A percentile compares a stretch with the other conserved stretches of the same genome.
Evolutionary conservation across 2,329 filamentous ascomycete species (phyloP).

Genomic region (Huntiella decipiens): DNA sequence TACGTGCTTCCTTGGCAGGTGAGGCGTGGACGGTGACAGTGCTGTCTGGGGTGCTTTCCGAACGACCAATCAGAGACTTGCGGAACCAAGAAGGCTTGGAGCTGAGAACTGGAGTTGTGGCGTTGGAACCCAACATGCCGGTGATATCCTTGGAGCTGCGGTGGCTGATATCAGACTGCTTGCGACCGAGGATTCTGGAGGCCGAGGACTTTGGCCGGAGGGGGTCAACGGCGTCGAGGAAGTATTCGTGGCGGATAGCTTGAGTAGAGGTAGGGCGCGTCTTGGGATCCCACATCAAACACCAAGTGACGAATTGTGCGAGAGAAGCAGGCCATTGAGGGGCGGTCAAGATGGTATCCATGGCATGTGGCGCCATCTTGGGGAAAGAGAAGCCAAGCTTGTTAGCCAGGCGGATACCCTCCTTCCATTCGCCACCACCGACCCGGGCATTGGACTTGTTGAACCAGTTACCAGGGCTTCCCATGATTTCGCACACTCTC

Average conservation of each 20-base stretch:
- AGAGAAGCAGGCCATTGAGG: constrained; percentile 84
- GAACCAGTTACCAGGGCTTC: constrained; percentile 94
- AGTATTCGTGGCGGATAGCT: constrained; percentile 91
- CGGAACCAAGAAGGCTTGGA: constrained; percentile 93
- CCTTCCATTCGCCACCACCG: constrained; percentile 92
- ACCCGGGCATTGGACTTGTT: constrained; percentile 75
- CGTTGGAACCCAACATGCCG: constrained; percentile 9
- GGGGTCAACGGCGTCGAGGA: constrained; percentile 78
- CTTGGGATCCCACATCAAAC: constrained; percentile 96
- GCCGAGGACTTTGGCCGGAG: constrained; percentile 79
- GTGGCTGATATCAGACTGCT: constrained; percentile 65
- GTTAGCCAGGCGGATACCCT: constrained; percentile 76
- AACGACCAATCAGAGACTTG: constrained; percentile 73
- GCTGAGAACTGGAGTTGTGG: constrained; percentile 25
- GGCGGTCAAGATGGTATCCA: constrained; percentile 79
- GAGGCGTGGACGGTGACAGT: constrained; percentile 3
- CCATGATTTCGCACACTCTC: constrained; percentile 98
- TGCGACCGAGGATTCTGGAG: constrained; percentile 67
- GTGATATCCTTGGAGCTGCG: constrained; percentile 42
- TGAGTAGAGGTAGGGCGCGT: constrained; percentile 77
- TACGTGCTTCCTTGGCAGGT: constrained; percentile 27
- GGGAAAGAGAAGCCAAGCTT: constrained; percentile 98
- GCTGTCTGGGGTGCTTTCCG: constrained; percentile 29
- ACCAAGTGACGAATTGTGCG: constrained; percentile 92
- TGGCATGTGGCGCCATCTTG: constrained; percentile 94